These are phyloP conservation scores for Centrapalus pauciflorus DNA, from an alignment of 129 eudicot genomes.

Conservation along the genomic window DNA sequence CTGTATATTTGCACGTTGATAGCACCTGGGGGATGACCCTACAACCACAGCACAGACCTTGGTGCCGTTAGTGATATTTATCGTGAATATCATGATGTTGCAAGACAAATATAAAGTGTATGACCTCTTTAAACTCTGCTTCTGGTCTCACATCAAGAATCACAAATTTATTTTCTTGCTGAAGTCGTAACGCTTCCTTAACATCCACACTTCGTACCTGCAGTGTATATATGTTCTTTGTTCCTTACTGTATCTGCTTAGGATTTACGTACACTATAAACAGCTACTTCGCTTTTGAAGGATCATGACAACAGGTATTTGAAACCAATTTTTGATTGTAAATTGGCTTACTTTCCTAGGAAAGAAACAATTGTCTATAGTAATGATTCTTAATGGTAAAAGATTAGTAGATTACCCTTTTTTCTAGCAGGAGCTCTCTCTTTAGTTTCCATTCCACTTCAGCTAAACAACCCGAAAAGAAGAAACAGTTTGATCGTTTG, in stretches of 20 bases:
- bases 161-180: slow-evolving; percentile 81
- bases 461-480: slow-evolving; percentile 48
- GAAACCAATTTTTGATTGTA: background rate
- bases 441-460: slow-evolving; percentile 92
- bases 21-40: slow-evolving; percentile 96
- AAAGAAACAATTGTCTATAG: background rate
- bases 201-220: slow-evolving; percentile 94
- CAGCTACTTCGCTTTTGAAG: background rate
- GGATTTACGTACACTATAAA: too few species aligned
- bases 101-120: background rate
- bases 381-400: background rate
- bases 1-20: slow-evolving; percentile 90
- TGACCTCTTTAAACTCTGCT: slow-evolving; percentile 95
- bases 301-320: background rate
- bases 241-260: background rate
- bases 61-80: background rate
- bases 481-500: slow-evolving; percentile 1
- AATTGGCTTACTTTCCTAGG: background rate
- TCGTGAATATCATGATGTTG: background rate
- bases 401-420: slow-evolving; percentile 71
- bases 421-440: slow-evolving; percentile 64
- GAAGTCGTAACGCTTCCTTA: slow-evolving; percentile 87
- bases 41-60: background rate
- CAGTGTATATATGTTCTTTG: background rate
- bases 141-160: slow-evolving; percentile 98